Evolutionary conservation across 192 early-diverging fungal species (phyloP), one percentile per base, ranked within the genome.

Genomic region (Coemansia erecta): DNA sequence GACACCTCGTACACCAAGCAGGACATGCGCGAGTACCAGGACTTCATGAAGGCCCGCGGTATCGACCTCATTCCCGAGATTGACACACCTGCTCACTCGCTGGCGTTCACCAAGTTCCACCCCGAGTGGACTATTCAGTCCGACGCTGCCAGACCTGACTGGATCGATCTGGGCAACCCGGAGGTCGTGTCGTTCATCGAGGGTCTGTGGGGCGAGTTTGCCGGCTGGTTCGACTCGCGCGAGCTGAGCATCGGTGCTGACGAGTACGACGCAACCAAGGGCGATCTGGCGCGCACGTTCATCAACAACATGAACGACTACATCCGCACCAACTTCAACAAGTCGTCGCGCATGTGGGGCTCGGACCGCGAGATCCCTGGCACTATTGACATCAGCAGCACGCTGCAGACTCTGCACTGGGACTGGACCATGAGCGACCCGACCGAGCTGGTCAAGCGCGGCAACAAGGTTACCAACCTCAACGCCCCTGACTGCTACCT

Each of bases 91-190:
- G 77, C 77, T 0, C 77, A 80, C 45, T 70, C 77, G 28, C 61
- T 80, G 19, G 68, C 67, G 54, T 80, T 80, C 40, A 74, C 73
- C 53, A 80, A 75, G 52, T 71, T 75, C 60, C 72, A 80, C 24
- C 77, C 77, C 33, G 64, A 80, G 47, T 74, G 72, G 72, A 54
- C 64, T 5, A 73, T 80, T 48, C 64, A 68, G 18, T 35, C 58
- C 22, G 58, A 60, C 48, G 57, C 59, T 33, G 68, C 64, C 13
- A 67, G 72, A n/a, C 72, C 70, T 19, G 68, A 80, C 47, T 80
- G 73, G 64, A 60, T 80, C 40, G 69, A 80, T 61, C 63, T 80
- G 50, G 70, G 70, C 33, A 80, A 80, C 61, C 68, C 56, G 31
- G 72, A 63, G 31, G 66, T 74, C 11, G 62, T 54, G 62, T 35